Percentiles rank a stretch among this genome's conserved stretches.
These are phyloP conservation scores for Cephalotrichum gorgonifer DNA, from an alignment of 2,329 filamentous ascomycete genomes.

Conservation along the genomic window DNA sequence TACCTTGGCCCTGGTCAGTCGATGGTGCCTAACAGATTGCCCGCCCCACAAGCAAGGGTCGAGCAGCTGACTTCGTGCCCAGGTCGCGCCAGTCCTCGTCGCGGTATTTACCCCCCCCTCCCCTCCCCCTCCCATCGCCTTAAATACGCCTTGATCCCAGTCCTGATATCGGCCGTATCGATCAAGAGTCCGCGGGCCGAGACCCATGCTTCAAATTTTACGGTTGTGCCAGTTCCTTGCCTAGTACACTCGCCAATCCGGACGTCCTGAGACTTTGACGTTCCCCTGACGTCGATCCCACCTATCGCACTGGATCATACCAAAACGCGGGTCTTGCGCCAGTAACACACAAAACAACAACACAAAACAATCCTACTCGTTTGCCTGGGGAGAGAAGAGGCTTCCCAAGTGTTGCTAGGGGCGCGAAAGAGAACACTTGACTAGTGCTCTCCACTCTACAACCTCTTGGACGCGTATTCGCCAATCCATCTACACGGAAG, in stretches of 20 bases:
- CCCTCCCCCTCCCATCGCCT: neutral
- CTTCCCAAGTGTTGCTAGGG: neutral
- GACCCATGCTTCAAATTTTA: too few species aligned
- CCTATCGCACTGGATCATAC: too few species aligned
- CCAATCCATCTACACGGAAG: too few species aligned
- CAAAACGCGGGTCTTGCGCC: too few species aligned
- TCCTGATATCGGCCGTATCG: neutral
- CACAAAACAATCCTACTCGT: neutral
- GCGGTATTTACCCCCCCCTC: neutral
- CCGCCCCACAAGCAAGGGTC: neutral
- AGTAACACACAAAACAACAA: neutral
- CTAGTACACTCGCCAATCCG: too few species aligned
- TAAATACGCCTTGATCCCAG: neutral
- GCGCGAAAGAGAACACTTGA: too few species aligned
- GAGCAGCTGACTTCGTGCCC: slow-evolving; percentile 6
- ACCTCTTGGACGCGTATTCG: too few species aligned
- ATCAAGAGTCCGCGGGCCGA: too few species aligned
- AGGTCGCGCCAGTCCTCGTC: slow-evolving; percentile 1
- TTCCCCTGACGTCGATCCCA: neutral
- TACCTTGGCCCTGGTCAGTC: neutral
- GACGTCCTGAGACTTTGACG: neutral
- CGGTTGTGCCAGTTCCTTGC: too few species aligned
- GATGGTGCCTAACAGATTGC: slow-evolving; percentile 1
- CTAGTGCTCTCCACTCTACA: too few species aligned
- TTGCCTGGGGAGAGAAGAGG: neutral